Base-by-base conservation (phyloP, 768 basidiomycete genomes). In the Auricularia sp. region DNA sequence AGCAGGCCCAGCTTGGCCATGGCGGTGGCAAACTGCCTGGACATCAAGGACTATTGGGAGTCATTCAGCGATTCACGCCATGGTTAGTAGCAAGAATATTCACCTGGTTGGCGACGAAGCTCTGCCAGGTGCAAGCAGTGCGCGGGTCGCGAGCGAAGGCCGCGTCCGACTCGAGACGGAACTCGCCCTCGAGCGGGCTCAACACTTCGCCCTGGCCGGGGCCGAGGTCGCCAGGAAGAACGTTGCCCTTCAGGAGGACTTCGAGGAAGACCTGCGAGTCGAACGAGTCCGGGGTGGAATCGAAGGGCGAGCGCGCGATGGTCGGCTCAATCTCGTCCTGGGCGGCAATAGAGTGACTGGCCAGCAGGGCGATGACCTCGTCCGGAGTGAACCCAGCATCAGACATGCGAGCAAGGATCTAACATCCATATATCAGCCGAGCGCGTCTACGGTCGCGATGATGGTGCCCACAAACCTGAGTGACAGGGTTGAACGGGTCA, bases 91-190 rank as follows among this genome's bases (percentile, higher is more conserved):
- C 34, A 61, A 35, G 33, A 21, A 35, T 12, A 14, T 44, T 58
- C 23, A 35, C 76, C 62, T 68, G 67, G 64, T 68, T 42, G 8
- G 39, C 74, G 39, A 76, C 77, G 65, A 78, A 75, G 3, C 73
- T 72, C 70, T 82, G 81, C 81, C 81, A 83, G 44, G 68, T 67
- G 72, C 81, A 82, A 18, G 79, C 75, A 21, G 81, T 83, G 56
- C 78, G 71, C 4, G 75, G 66, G 70, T 82, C 79, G 56, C 74
- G 74, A 29, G 74, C 74, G 39, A 76, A 66, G 61, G 61, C 66
- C 0, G 71, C 73, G 71, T 82, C 80, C 43, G 80, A 81, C 67
- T 78, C 76, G 39, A 83, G 70, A 42, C 80, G 78, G 33, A 83
- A 70, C 67, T 77, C 78, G 44, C 80, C 79, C 47, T 51, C 10